A percentile compares a stretch with the other conserved stretches of the same genome.
Conservation (phyloP, 2,329 filamentous ascomycete species). For the Lachnellula subtilissima region DNA sequence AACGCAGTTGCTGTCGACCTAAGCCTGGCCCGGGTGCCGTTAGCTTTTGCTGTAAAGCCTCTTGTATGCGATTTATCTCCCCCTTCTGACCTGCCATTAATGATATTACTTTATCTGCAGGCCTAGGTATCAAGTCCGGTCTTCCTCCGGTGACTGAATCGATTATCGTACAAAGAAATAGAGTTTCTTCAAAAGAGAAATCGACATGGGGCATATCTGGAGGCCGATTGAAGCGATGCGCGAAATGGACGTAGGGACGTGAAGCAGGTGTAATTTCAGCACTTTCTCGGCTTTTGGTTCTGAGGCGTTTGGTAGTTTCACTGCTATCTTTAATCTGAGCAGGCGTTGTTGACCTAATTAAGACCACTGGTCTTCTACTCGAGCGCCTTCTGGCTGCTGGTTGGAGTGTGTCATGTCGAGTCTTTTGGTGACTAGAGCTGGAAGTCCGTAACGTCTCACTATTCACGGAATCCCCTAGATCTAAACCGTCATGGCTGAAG, state of each 20-base stretch:
- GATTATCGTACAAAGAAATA: slow-evolving; percentile 2
- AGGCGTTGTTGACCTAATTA: background rate
- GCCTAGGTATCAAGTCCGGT: background rate
- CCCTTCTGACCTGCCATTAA: slow-evolving; percentile 5
- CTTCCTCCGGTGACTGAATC: background rate
- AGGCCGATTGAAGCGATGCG: background rate
- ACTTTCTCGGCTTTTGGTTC: background rate
- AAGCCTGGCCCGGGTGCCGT: slow-evolving; percentile 16
- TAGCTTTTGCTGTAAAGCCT: slow-evolving; percentile 2
- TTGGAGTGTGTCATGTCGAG: background rate
- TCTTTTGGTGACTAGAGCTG: background rate
- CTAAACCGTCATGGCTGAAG: slow-evolving; percentile 6
- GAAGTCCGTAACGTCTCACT: background rate
- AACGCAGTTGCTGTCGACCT: slow-evolving; percentile 51
- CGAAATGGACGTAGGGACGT: background rate
- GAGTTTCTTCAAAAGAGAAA: slow-evolving; percentile 15
- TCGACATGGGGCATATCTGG: slow-evolving; percentile 14
- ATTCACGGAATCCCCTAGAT: background rate
- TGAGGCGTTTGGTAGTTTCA: background rate
- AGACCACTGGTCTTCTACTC: background rate
- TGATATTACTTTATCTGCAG: background rate
- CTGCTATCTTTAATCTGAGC: background rate
- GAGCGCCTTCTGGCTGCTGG: background rate
- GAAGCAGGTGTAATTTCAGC: background rate
- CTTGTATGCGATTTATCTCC: background rate